Conservation (phyloP, 176 grass and related monocot species). For the Coix lacrymajobi region DNA sequence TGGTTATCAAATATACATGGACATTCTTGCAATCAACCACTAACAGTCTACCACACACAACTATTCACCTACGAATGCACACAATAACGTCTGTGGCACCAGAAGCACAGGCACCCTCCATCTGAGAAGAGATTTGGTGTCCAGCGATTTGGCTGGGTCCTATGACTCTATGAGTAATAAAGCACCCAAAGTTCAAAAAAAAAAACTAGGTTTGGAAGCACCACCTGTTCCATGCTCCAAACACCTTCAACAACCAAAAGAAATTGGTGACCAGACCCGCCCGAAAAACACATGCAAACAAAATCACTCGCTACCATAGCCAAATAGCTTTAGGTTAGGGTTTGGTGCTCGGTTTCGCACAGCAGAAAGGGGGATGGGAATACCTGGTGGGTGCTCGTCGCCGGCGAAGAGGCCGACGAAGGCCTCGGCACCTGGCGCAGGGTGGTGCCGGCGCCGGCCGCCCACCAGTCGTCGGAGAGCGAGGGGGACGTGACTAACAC, state of each 20-base stretch:
- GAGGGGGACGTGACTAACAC: background rate
- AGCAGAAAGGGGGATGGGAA: background rate
- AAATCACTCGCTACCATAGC: background rate
- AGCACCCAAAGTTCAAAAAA: no score
- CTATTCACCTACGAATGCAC: background rate
- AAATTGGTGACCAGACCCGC: background rate
- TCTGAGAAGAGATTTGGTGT: background rate
- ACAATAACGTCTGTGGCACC: background rate
- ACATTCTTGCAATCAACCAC: background rate
- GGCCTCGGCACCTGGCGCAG: background rate
- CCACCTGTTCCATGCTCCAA: background rate
- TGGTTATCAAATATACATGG: background rate
- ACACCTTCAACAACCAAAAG: background rate
- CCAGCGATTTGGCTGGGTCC: no score
- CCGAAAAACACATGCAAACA: background rate
- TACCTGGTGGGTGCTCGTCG: background rate
- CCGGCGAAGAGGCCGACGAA: background rate
- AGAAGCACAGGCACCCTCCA: background rate
- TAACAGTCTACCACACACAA: background rate
- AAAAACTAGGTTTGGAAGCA: background rate
- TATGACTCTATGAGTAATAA: no score
- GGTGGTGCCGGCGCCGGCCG: background rate
- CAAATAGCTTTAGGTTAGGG: background rate
- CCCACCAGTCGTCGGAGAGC: background rate
- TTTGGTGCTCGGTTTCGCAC: background rate